Conservation (phyloP, 2,329 filamentous ascomycete genomes). For the Ophiostoma montium region DNA sequence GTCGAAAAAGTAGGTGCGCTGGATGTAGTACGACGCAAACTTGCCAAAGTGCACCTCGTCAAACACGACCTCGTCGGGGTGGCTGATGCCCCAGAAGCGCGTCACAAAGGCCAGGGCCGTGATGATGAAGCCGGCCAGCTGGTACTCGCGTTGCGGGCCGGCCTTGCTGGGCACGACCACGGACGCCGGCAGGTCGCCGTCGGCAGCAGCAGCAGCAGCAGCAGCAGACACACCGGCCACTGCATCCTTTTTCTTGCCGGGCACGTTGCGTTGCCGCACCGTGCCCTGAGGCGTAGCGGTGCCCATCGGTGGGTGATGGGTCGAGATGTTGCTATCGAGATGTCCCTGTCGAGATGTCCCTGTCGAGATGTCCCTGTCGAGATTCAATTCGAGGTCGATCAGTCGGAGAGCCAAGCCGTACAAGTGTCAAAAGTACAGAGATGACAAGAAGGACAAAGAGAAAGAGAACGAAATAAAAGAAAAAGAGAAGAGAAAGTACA, state of each 20-base stretch:
- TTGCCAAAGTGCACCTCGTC: constrained; percentile 99
- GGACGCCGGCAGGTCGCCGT: too few relatives aligned
- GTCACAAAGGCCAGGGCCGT: constrained; percentile 79
- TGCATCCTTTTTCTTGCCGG: constrained; percentile 39
- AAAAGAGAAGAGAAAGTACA: background rate
- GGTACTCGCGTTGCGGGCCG: constrained; percentile 68
- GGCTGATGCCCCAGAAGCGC: constrained; percentile 89
- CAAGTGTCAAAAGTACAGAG: background rate
- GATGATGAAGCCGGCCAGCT: constrained; percentile 60
- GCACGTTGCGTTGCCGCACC: constrained; percentile 44
- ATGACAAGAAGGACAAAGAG: background rate
- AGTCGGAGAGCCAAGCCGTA: background rate
- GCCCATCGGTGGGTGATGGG: constrained; percentile 24
- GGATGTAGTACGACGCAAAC: constrained; percentile 73
- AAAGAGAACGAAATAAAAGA: background rate
- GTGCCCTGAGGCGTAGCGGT: constrained; percentile 39
- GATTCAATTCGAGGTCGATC: background rate
- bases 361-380: background rate
- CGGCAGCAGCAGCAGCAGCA: too few relatives aligned
- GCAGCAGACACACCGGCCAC: too few relatives aligned
- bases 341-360: background rate
- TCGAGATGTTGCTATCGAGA: background rate
- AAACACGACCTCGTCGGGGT: constrained; percentile 94
- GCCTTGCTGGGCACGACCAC: constrained; percentile 22
- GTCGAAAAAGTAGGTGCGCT: constrained; percentile 99